A percentile compares a stretch with the other conserved stretches of the same genome.
phyloP scores from a whole-genome alignment of 202 grass and related monocot species.

The Panicum hallii region DNA sequence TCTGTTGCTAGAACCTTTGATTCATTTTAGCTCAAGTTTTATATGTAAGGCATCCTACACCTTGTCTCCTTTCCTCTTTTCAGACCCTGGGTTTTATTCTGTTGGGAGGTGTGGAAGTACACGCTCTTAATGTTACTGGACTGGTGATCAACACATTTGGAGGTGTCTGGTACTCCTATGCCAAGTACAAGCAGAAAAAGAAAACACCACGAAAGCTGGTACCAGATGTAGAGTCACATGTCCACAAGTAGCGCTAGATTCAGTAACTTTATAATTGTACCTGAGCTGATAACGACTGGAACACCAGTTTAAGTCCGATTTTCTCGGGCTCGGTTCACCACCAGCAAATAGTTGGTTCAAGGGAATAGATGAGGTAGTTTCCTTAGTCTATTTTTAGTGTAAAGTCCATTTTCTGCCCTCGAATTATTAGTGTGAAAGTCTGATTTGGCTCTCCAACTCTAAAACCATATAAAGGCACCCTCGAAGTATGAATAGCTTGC shows the following conservation, averaged over 20 bases:
- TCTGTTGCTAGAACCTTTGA: background rate
- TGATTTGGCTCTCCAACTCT: no score
- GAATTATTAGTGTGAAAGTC: no score
- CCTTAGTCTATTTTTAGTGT: no score
- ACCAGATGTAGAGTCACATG: conserved; percentile 64
- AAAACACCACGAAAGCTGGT: conserved; percentile 51
- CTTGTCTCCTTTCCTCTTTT: background rate
- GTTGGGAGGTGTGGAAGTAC: conserved; percentile 87
- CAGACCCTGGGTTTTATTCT: conserved; percentile 89
- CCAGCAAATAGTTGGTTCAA: background rate
- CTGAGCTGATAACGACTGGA: conserved; percentile 8
- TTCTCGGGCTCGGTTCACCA: conserved; percentile 22
- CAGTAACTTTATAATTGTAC: background rate
- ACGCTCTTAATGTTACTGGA: conserved; percentile 77
- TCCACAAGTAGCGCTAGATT: conserved; percentile 49
- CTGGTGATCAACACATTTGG: conserved; percentile 91
- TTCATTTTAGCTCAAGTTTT: background rate
- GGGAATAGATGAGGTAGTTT: background rate
- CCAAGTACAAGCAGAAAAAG: conserved; percentile 87
- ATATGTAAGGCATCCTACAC: background rate
- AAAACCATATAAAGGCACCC: no score
- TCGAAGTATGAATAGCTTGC: no score
- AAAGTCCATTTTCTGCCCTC: no score
- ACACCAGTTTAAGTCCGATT: background rate
- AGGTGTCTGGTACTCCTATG: conserved; percentile 94